Evolutionary conservation across 1,284 basidiomycete genomes (phyloP).

Genomic region (Pholiota adiposa): DNA sequence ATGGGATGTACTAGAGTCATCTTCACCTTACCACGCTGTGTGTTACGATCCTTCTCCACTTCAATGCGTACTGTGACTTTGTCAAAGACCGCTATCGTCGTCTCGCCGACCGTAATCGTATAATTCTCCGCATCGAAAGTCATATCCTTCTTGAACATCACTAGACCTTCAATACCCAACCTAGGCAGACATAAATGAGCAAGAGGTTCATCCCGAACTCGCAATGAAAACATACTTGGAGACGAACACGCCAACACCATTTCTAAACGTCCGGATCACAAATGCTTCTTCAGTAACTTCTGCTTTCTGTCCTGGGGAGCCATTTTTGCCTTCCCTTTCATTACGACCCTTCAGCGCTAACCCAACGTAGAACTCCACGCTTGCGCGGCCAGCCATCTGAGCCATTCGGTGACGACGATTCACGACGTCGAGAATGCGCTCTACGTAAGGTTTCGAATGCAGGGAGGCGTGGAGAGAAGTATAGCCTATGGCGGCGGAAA

Average conservation of each 20-base stretch:
- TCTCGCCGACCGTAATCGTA: slow-evolving; percentile 68
- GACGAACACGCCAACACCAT: slow-evolving; percentile 96
- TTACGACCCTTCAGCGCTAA: slow-evolving; percentile 83
- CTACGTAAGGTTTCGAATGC: slow-evolving; percentile 90
- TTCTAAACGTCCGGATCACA: slow-evolving; percentile 93
- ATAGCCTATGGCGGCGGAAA: slow-evolving; percentile 89
- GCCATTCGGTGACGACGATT: slow-evolving; percentile 95
- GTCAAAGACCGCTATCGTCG: slow-evolving; percentile 87
- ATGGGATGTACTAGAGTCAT: slow-evolving; percentile 84
- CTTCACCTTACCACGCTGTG: slow-evolving; percentile 90
- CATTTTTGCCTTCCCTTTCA: slow-evolving; percentile 38
- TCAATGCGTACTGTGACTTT: slow-evolving; percentile 89
- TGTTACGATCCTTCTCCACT: slow-evolving; percentile 95
- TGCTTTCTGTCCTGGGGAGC: slow-evolving; percentile 18
- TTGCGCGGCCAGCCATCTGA: slow-evolving; percentile 95
- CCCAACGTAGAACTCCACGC: slow-evolving; percentile 97
- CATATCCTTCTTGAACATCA: slow-evolving; percentile 89
- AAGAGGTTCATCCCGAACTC: slow-evolving; percentile 1
- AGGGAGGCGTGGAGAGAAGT: slow-evolving; percentile 84
- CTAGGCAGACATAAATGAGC: slow-evolving; percentile 43
- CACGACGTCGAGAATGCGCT: slow-evolving; percentile 85
- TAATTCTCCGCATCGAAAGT: slow-evolving; percentile 94
- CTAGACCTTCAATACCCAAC: slow-evolving; percentile 91
- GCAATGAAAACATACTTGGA: slow-evolving; percentile 63
- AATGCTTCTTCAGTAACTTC: slow-evolving; percentile 80